Evolutionary conservation across 352 stramenopile species (phyloP), one percentile per base, ranked within the genome.

Genomic region (Phytopythium mirpurense): DNA sequence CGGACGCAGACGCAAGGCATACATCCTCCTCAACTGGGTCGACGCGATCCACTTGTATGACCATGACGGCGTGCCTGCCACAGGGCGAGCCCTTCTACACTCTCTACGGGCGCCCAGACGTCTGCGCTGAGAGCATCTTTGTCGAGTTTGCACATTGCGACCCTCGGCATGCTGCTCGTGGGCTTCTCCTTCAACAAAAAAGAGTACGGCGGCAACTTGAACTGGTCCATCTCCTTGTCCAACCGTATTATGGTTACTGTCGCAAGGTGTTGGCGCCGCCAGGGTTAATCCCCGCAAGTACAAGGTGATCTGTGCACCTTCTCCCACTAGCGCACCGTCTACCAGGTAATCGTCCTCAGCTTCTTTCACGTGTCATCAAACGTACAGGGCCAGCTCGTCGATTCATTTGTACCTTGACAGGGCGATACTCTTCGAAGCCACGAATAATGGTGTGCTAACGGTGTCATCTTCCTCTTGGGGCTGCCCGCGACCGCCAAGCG

Each of bases 391-490:
- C 9, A 62, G 52, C 24, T 60, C 54, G 26, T 65, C 67, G 3
- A 76, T 85, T 24, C 64, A 75, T 50, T 62, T 45, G 1, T 58
- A 66, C 50, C 80, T 70, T 71, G 67, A 62, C 0, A 57, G 67
- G 7, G 74, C 83, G 21, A 60, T 61, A 0, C 65, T 64, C 8
- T 42, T 85, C n/a, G 63, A 67, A 5, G 59, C 80, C 26, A 78
- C 68, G 41, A 46, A 79, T 24, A 48, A 52, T 16, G 55, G 55
- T 45, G 72, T 76, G 18, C 37, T 73, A 14, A 54, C 54, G 23
- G 59, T 23, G 48, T 51, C 16, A 61, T 76, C 21, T 68, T 72
- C 32, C 60, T 60, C 5, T 11, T 70, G 23, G 57, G 48, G 1
- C 60, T 85, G 9, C 57, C 65, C 15, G 60, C 27, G n/a, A 77